Conservation (phyloP, 192 early-diverging fungal species). For the Chytriomyces confervae region DNA sequence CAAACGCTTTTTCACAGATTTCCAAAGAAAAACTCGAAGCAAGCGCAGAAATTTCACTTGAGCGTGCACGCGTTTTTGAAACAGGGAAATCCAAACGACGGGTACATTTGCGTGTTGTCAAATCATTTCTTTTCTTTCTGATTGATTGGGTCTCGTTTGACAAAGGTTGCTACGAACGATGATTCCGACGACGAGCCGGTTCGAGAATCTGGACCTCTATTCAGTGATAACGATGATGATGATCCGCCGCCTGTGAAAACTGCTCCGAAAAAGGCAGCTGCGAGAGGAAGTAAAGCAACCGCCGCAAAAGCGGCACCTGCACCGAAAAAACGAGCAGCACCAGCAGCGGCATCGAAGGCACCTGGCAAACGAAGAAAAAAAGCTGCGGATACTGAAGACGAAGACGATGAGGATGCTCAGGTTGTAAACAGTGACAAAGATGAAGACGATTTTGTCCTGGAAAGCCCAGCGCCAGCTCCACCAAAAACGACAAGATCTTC, state of each 20-base stretch:
- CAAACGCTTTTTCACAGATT: constrained; percentile 1
- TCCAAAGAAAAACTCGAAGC: constrained; percentile 28
- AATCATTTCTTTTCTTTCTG: background rate
- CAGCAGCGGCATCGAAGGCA: background rate
- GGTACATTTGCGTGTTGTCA: background rate
- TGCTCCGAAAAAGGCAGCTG: constrained; percentile 5
- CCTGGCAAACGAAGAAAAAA: background rate
- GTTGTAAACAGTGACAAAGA: background rate
- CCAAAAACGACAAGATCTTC: background rate
- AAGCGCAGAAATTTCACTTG: background rate
- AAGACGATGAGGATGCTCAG: background rate
- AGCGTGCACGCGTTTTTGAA: background rate
- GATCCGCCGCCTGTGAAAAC: background rate
- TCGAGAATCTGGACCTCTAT: background rate
- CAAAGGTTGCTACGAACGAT: background rate
- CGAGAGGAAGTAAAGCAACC: background rate
- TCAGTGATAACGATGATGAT: background rate
- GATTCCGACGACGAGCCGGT: background rate
- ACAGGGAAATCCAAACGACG: background rate
- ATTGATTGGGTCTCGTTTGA: background rate
- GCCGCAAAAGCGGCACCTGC: background rate
- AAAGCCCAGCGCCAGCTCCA: constrained; percentile 2
- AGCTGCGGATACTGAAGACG: background rate
- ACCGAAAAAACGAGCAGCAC: background rate
- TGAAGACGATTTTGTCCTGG: constrained; percentile 2